Conservation (phyloP, 208 protist species). For the Trypanosoma caninum region DNA sequence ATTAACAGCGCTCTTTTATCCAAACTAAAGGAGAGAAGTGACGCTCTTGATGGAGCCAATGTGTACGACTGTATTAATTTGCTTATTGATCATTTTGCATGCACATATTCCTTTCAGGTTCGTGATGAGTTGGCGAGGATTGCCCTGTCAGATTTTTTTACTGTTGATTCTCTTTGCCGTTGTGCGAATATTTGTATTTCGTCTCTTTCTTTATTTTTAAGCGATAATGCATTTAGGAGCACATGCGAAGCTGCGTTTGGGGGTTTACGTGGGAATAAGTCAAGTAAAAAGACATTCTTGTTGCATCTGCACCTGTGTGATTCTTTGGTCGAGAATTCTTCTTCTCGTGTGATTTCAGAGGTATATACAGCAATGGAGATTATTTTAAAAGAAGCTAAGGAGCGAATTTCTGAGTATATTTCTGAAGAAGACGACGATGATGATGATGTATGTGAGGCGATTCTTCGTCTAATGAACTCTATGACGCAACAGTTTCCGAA, state of each 20-base stretch:
- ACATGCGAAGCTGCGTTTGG: not conserved
- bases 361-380: not conserved
- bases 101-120: conserved; percentile 9
- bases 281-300: not conserved
- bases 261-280: not conserved
- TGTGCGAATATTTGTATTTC: conserved; percentile 16
- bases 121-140: conserved; percentile 13
- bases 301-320: conserved; percentile 19
- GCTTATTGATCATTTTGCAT: conserved; percentile 19
- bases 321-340: conserved; percentile 4
- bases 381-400: conserved; percentile 8
- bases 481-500: conserved; percentile 27
- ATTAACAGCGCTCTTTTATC: conserved; percentile 11
- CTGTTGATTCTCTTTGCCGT: not conserved
- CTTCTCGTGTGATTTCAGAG: conserved; percentile 3
- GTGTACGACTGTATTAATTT: conserved; percentile 13
- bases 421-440: conserved; percentile 22
- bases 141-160: conserved; percentile 13
- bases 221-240: conserved; percentile 4
- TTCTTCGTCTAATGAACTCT: conserved; percentile 22
- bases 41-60: conserved; percentile 1
- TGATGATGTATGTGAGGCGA: conserved; percentile 18
- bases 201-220: conserved; percentile 8
- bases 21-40: not conserved
- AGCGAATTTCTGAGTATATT: conserved; percentile 2